These are phyloP conservation scores for Hemileccinum rubropunctum DNA, from an alignment of 768 basidiomycete genomes.

Conservation along the genomic window DNA sequence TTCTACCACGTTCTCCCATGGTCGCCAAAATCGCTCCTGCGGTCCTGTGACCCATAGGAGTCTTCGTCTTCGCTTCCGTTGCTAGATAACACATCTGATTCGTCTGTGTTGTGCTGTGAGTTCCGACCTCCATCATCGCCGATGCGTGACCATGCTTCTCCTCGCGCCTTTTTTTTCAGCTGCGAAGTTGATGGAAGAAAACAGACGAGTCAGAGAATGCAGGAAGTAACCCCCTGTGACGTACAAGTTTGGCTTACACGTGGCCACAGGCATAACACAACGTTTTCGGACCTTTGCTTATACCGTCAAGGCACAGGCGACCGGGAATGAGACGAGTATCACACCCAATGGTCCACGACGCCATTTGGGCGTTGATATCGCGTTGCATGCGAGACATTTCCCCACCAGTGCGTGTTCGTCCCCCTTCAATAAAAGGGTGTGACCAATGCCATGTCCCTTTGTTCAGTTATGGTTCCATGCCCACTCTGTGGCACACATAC, in stretches of 20 bases:
- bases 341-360: constrained; percentile 70
- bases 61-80: constrained; percentile 34
- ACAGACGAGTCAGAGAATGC: constrained; percentile 20
- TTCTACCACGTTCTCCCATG: constrained; percentile 32
- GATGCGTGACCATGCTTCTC: constrained; percentile 27
- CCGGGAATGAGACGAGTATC: constrained; percentile 16
- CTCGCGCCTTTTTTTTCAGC: constrained; percentile 36
- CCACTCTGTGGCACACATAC: too few relatives aligned
- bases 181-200: constrained; percentile 11
- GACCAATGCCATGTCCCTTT: constrained; percentile 32
- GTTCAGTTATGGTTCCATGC: too few relatives aligned
- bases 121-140: constrained; percentile 27
- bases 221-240: constrained; percentile 33
- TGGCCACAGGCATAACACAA: constrained; percentile 85
- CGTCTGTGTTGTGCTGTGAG: constrained; percentile 29
- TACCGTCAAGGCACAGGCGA: constrained; percentile 24
- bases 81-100: constrained; percentile 24
- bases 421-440: constrained; percentile 28
- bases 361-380: constrained; percentile 88
- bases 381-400: constrained; percentile 76
- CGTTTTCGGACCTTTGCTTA: constrained; percentile 65
- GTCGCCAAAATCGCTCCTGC: constrained; percentile 34
- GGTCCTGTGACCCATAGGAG: constrained; percentile 35
- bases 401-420: constrained; percentile 52
- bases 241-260: constrained; percentile 82